These are phyloP conservation scores for Byssochlamys sp. DNA, from an alignment of 2,329 filamentous ascomycete genomes.

Conservation along the genomic window DNA sequence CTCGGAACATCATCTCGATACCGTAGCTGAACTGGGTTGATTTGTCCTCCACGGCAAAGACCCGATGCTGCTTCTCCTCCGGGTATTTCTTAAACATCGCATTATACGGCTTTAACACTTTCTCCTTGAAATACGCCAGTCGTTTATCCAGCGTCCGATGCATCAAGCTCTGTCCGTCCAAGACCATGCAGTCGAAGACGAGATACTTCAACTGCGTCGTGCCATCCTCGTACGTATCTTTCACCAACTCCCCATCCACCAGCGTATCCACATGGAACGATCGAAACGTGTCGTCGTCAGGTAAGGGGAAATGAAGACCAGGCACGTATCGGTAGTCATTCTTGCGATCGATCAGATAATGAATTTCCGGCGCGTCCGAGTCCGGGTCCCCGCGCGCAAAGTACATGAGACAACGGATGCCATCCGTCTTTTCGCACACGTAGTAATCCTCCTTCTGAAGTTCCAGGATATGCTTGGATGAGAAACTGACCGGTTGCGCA, in stretches of 20 bases:
- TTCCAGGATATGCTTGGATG: conserved; percentile 70
- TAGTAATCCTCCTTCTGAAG: conserved; percentile 81
- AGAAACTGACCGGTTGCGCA: conserved; percentile 90
- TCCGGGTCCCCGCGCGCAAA: conserved; percentile 49
- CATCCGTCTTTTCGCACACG: conserved; percentile 96
- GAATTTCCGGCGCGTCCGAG: conserved; percentile 58
- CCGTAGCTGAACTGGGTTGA: conserved; percentile 81
- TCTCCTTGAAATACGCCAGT: conserved; percentile 72
- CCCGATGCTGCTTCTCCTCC: conserved; percentile 58
- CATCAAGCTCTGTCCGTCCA: conserved; percentile 68
- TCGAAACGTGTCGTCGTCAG: conserved; percentile 47
- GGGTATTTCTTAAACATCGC: conserved; percentile 64
- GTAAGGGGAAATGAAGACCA: conserved; percentile 70
- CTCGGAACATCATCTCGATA: conserved; percentile 81
- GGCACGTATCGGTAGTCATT: conserved; percentile 90
- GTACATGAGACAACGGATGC: conserved; percentile 90
- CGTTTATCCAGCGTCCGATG: conserved; percentile 77
- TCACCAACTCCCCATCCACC: conserved; percentile 85
- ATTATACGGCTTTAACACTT: conserved; percentile 70
- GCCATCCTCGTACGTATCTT: conserved; percentile 64
- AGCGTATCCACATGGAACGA: conserved; percentile 71
- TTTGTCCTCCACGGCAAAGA: conserved; percentile 80
- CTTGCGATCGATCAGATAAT: conserved; percentile 93
- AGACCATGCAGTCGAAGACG: conserved; percentile 83
- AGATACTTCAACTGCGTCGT: conserved; percentile 66